A percentile compares a stretch with the other conserved stretches of the same genome.
Evolutionary conservation across 148 eudicot genomes (phyloP).

Genomic region (Selenicereus undatus): DNA sequence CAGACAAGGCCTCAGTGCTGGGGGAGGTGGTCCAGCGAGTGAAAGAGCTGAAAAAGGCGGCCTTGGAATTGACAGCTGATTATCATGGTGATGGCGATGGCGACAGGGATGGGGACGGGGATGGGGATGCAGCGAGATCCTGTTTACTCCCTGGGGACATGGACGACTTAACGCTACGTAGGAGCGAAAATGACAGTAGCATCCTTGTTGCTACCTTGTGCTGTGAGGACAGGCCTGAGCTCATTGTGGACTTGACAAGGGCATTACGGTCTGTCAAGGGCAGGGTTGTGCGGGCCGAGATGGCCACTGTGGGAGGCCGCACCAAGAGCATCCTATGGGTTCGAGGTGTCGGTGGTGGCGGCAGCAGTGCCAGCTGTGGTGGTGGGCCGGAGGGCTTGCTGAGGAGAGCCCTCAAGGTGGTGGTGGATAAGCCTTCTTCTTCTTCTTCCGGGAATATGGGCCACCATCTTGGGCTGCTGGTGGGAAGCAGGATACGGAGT

Average conservation of each 20-base stretch:
- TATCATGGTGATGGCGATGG: neutral
- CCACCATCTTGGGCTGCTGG: conserved; percentile 26
- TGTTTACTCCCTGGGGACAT: conserved; percentile 54
- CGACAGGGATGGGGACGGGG: too few relatives aligned
- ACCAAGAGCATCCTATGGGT: conserved; percentile 62
- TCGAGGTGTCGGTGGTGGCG: conserved; percentile 19
- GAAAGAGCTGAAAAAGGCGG: conserved; percentile 58
- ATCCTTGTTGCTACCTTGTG: conserved; percentile 52
- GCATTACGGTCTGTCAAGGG: conserved; percentile 57
- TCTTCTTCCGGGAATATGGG: conserved; percentile 18
- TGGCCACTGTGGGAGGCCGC: conserved; percentile 79
- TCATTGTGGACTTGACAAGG: conserved; percentile 52
- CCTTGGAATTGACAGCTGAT: conserved; percentile 32
- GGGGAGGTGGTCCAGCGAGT: conserved; percentile 79
- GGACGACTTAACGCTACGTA: conserved; percentile 53
- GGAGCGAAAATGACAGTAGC: conserved; percentile 27
- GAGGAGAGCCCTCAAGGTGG: conserved; percentile 56
- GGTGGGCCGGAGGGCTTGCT: conserved; percentile 38
- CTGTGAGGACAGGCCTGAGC: conserved; percentile 80
- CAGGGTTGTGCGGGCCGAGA: conserved; percentile 65
- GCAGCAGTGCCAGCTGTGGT: conserved; percentile 17
- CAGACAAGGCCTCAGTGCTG: conserved; percentile 90
- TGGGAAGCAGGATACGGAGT: conserved; percentile 25
- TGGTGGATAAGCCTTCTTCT: conserved; percentile 46
- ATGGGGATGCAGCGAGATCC: conserved; percentile 10